Evolutionary conservation across 2,329 filamentous ascomycete genomes (phyloP).

Genomic region (Diplodia scrobiculata): DNA sequence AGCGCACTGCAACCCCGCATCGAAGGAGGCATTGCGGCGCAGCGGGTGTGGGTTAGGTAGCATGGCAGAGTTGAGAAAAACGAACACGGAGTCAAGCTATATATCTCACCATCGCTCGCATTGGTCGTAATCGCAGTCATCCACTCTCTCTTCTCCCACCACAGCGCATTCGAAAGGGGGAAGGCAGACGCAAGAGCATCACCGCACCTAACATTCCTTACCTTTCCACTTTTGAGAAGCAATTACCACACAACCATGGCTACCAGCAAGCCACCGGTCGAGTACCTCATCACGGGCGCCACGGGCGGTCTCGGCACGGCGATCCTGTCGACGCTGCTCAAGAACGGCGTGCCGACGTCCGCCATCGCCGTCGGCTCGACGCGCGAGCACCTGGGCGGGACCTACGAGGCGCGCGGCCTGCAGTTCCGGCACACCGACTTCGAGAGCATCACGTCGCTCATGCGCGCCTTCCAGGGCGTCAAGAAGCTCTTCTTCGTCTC

Average conservation of each 20-base stretch:
- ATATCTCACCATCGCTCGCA: slow-evolving; percentile 23
- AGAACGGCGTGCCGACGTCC: slow-evolving; percentile 50
- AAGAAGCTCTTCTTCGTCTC: slow-evolving; percentile 60
- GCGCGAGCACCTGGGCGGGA: slow-evolving; percentile 52
- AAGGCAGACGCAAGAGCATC: neutral
- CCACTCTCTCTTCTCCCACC: neutral
- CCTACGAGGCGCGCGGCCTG: slow-evolving; percentile 50
- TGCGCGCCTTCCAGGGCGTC: slow-evolving; percentile 53
- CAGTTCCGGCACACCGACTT: slow-evolving; percentile 58
- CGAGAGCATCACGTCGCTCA: slow-evolving; percentile 50
- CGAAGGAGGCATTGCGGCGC: slow-evolving; percentile 5
- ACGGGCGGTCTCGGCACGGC: slow-evolving; percentile 57
- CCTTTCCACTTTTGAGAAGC: neutral
- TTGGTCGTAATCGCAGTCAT: slow-evolving; percentile 1
- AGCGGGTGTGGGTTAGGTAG: slow-evolving; percentile 19
- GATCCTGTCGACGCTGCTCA: slow-evolving; percentile 43
- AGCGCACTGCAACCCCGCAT: slow-evolving; percentile 5
- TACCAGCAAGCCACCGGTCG: slow-evolving; percentile 8
- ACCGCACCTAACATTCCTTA: neutral
- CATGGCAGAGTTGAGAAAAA: slow-evolving; percentile 22
- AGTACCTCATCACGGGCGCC: slow-evolving; percentile 35
- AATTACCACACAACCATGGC: neutral
- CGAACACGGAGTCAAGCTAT: slow-evolving; percentile 22
- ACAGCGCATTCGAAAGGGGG: neutral
- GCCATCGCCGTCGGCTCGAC: slow-evolving; percentile 52